Percentiles rank a stretch among this genome's conserved stretches.
Conservation (phyloP, 148 eudicot species). For the Euryodendron excelsum region DNA sequence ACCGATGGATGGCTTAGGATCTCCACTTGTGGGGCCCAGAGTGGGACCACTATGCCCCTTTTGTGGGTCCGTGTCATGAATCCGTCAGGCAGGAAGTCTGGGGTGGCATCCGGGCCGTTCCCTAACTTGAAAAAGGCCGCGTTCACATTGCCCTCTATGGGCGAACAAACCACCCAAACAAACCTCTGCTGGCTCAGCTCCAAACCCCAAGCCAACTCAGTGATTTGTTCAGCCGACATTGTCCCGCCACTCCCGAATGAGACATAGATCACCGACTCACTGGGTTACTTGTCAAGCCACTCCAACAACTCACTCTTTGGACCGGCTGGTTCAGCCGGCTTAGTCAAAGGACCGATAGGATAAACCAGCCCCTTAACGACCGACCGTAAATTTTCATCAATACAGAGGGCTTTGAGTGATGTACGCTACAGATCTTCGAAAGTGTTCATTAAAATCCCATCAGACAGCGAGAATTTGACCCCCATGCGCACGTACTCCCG, state of each 20-base stretch:
- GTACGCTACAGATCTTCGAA: slow-evolving; percentile 36
- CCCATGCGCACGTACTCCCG: slow-evolving; percentile 22
- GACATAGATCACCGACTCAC: slow-evolving; percentile 34
- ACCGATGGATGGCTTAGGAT: slow-evolving; percentile 34
- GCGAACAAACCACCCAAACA: slow-evolving; percentile 52
- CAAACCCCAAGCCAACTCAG: slow-evolving; percentile 44
- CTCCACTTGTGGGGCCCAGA: slow-evolving; percentile 34
- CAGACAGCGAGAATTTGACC: slow-evolving; percentile 12
- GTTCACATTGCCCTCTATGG: slow-evolving; percentile 13
- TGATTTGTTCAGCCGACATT: slow-evolving; percentile 32
- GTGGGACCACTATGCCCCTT: slow-evolving; percentile 30
- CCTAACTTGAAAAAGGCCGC: slow-evolving; percentile 6
- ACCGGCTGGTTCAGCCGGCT: slow-evolving; percentile 2
- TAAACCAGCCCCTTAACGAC: slow-evolving; percentile 31
- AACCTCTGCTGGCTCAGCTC: slow-evolving; percentile 45
- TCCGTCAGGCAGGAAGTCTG: slow-evolving; percentile 27
- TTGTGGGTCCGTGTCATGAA: slow-evolving; percentile 33
- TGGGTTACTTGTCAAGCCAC: slow-evolving; percentile 26
- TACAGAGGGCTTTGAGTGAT: slow-evolving; percentile 22
- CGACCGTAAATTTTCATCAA: slow-evolving; percentile 14
- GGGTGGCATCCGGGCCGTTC: slow-evolving; percentile 5
- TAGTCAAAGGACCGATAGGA: slow-evolving; percentile 32
- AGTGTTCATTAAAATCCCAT: slow-evolving; percentile 44
- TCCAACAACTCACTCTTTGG: slow-evolving; percentile 9
- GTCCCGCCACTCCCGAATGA: slow-evolving; percentile 51